Evolutionary conservation across 441 rosid species (phyloP), one percentile per base, ranked within the genome.

Genomic region (Kokia cookei): DNA sequence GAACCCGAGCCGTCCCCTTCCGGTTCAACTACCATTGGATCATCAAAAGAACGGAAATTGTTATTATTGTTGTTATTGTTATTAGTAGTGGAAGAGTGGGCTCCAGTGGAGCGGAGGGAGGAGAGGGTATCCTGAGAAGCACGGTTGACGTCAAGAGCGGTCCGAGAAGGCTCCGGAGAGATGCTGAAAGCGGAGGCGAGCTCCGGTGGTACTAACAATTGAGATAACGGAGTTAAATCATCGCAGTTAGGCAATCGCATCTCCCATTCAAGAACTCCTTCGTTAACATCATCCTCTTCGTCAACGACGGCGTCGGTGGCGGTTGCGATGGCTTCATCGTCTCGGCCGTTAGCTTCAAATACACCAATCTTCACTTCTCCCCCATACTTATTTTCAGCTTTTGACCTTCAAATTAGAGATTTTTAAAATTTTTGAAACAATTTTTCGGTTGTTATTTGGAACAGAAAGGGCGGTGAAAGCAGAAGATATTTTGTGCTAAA

Each of bases 151-250:
- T 96, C 99, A 19, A 79, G 72, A 29, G 73, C 60, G 7, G 95
- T 85, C 51, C 89, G 85, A 77, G 61, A 72, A 3, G 89, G 87
- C 68, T 85, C 93, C 79, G 92, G 94, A 4, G 89, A 75, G 72
- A 96, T 88, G 42, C 98, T 89, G 78, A 96, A 96, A 32, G 98
- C 98, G 60, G 90, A 86, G 1, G 98, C 98, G 14, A 96, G 93
- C 75, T 87, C 93, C 73, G 81, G 82, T 0, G 98, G 93, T 70
- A 96, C 75, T 75, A 96, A 80, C 45, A 75, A 71, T 78, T 90
- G 92, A 6, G 93, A 89, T 47, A 96, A 85, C 22, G 99, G 94
- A 3, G 97, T 84, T 15, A 96, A 83, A 50, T 96, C 98, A n/a
- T 82, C 89, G 48, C 77, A 86, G 76, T 68, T 74, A 0, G 99